phyloP scores from a whole-genome alignment of 495 filamentous ascomycete species.

The Aspergillus indologenus region DNA sequence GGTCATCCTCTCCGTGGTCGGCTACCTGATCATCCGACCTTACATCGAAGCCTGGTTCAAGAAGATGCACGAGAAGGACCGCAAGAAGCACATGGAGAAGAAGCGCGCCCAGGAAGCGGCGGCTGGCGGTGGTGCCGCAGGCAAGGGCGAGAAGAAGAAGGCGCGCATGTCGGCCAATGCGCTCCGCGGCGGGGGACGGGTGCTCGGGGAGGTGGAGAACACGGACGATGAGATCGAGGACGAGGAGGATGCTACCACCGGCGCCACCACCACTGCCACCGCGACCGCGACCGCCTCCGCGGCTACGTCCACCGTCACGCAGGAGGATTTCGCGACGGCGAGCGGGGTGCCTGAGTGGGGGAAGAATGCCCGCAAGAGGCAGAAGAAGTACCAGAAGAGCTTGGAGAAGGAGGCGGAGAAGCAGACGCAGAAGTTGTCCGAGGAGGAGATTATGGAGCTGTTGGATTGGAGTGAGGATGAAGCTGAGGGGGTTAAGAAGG shows the following conservation, averaged over 20 bases:
- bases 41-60: constrained; percentile 55
- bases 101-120: constrained; percentile 40
- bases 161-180: constrained; percentile 60
- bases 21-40: constrained; percentile 64
- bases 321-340: constrained; percentile 50
- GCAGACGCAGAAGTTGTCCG: constrained; percentile 42
- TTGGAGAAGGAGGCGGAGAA: constrained; percentile 47
- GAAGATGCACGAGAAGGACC: constrained; percentile 55
- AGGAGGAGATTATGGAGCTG: constrained; percentile 63
- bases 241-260: constrained; percentile 50
- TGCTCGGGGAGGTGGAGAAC: constrained; percentile 41
- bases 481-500: constrained; percentile 24
- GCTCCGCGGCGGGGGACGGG: constrained; percentile 53
- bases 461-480: constrained; percentile 56
- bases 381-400: constrained; percentile 56
- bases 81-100: constrained; percentile 49
- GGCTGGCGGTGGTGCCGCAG: constrained; percentile 18
- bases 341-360: constrained; percentile 50
- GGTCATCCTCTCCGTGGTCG: constrained; percentile 56
- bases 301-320: too few species aligned
- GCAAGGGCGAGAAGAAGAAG: constrained; percentile 50
- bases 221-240: constrained; percentile 58
- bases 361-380: constrained; percentile 56
- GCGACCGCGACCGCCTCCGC: too few species aligned
- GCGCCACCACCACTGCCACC: too few species aligned